A percentile compares a stretch with the other conserved stretches of the same genome.
Evolutionary conservation across 2,329 filamentous ascomycete species (phyloP).

Genomic region (Madurella fahalii): DNA sequence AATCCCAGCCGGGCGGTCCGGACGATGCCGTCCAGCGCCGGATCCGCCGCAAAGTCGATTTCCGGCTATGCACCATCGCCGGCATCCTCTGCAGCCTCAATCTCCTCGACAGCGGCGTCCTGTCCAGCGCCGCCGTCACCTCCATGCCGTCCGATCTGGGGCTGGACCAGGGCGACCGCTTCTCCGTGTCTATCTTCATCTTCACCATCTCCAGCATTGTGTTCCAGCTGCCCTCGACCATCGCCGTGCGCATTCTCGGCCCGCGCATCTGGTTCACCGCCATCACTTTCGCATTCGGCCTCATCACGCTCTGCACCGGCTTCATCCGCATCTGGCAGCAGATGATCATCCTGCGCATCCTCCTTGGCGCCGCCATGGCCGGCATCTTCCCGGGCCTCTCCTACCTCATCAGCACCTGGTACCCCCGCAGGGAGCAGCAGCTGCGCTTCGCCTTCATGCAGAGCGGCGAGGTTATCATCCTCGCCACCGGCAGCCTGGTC

Average conservation of each 20-base stretch:
- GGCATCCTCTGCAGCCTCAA: slow-evolving; percentile 67
- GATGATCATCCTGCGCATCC: slow-evolving; percentile 63
- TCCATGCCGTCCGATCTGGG: slow-evolving; percentile 62
- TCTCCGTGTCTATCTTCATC: slow-evolving; percentile 68
- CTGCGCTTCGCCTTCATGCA: slow-evolving; percentile 62
- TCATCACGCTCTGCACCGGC: slow-evolving; percentile 64
- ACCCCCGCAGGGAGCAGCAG: slow-evolving; percentile 61
- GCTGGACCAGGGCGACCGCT: slow-evolving; percentile 58
- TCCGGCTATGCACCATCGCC: slow-evolving; percentile 66
- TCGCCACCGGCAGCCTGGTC: slow-evolving; percentile 63
- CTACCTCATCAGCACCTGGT: slow-evolving; percentile 55
- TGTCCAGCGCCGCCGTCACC: slow-evolving; percentile 65
- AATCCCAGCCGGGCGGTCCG: neutral
- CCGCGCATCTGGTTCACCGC: slow-evolving; percentile 59
- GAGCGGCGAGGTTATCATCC: slow-evolving; percentile 59
- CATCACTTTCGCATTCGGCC: slow-evolving; percentile 57
- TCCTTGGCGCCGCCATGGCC: slow-evolving; percentile 61
- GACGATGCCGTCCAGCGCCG: slow-evolving; percentile 37
- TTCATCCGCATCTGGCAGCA: slow-evolving; percentile 65
- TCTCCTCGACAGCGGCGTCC: slow-evolving; percentile 65
- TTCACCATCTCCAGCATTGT: slow-evolving; percentile 65
- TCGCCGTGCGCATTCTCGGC: slow-evolving; percentile 61
- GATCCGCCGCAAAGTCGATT: slow-evolving; percentile 60
- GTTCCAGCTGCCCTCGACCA: slow-evolving; percentile 65
- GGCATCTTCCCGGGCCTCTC: slow-evolving; percentile 50